Conservation (phyloP, 495 filamentous ascomycete species). For the Penicillium macrosclerotiorum region DNA sequence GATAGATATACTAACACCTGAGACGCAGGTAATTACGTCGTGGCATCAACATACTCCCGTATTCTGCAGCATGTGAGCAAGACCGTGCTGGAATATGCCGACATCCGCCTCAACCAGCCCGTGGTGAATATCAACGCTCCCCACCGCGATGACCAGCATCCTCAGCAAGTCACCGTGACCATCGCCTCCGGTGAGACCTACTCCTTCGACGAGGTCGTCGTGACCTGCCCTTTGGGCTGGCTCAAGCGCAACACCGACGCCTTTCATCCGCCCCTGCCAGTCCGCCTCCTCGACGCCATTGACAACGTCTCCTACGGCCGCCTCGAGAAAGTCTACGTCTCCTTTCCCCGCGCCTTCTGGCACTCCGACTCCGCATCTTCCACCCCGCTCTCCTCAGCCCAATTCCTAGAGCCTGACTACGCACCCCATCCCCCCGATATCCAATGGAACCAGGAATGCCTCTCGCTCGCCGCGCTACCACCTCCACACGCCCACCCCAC, state of each 20-base stretch:
- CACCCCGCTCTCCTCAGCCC: no score
- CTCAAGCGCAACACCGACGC: conserved; percentile 70
- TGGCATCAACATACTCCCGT: conserved; percentile 78
- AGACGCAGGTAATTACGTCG: conserved; percentile 88
- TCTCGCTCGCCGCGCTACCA: conserved; percentile 73
- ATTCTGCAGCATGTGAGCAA: conserved; percentile 69
- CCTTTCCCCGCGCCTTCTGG: conserved; percentile 75
- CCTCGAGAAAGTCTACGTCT: conserved; percentile 90
- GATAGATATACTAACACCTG: no score
- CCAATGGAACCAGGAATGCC: conserved; percentile 73
- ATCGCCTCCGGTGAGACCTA: conserved; percentile 51
- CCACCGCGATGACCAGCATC: conserved; percentile 8
- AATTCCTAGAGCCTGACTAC: conserved; percentile 56
- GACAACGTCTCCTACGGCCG: conserved; percentile 77
- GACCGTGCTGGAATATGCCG: conserved; percentile 58
- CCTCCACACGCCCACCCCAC: conserved; percentile 68
- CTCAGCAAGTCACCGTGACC: conserved; percentile 47
- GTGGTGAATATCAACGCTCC: conserved; percentile 51
- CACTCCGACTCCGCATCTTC: conserved; percentile 28
- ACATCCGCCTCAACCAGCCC: conserved; percentile 57
- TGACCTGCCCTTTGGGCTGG: conserved; percentile 87
- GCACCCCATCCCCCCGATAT: conserved; percentile 68
- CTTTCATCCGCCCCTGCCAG: conserved; percentile 69
- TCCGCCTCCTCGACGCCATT: conserved; percentile 67
- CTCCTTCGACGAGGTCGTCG: conserved; percentile 79